Evolutionary conservation across 768 basidiomycete species (phyloP).

Genomic region (Stropharia rugosoannulata): DNA sequence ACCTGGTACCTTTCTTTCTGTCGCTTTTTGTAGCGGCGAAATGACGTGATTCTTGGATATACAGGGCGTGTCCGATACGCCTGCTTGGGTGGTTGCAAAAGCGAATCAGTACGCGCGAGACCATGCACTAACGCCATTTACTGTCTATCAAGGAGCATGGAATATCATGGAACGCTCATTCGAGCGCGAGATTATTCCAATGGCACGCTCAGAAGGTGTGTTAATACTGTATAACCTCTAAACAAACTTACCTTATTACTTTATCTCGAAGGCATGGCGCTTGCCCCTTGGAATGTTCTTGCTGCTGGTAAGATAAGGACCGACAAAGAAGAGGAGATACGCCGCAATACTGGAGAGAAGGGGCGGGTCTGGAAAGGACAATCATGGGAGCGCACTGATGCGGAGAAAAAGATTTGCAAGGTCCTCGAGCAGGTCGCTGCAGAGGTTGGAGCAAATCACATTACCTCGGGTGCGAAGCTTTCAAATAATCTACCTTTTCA

Average conservation of each 20-base stretch:
- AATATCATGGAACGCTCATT: slow-evolving; percentile 43
- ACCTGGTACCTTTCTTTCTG: slow-evolving; percentile 23
- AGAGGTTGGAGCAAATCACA: slow-evolving; percentile 45
- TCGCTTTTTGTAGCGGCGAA: background rate
- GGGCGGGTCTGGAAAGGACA: slow-evolving; percentile 29
- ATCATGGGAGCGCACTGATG: slow-evolving; percentile 5
- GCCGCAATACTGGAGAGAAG: slow-evolving; percentile 31
- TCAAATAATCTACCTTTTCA: background rate
- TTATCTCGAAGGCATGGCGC: slow-evolving; percentile 21
- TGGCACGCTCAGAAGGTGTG: slow-evolving; percentile 32
- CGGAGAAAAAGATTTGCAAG: slow-evolving; percentile 5
- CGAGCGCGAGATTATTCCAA: slow-evolving; percentile 54
- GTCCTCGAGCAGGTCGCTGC: slow-evolving; percentile 50
- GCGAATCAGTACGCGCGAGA: slow-evolving; percentile 51
- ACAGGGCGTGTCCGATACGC: slow-evolving; percentile 40
- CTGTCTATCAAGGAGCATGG: slow-evolving; percentile 52
- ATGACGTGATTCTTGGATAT: background rate
- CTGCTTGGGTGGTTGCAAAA: slow-evolving; percentile 48
- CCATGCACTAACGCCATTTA: slow-evolving; percentile 50
- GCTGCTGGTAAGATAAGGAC: slow-evolving; percentile 52
- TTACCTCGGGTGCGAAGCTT: slow-evolving; percentile 40
- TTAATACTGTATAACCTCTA: background rate
- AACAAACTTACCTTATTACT: background rate
- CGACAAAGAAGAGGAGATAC: slow-evolving; percentile 38
- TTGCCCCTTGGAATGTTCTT: slow-evolving; percentile 33